These are phyloP conservation scores for Austropuccinia psidii DNA, from an alignment of 1,284 basidiomycete genomes.

Conservation along the genomic window DNA sequence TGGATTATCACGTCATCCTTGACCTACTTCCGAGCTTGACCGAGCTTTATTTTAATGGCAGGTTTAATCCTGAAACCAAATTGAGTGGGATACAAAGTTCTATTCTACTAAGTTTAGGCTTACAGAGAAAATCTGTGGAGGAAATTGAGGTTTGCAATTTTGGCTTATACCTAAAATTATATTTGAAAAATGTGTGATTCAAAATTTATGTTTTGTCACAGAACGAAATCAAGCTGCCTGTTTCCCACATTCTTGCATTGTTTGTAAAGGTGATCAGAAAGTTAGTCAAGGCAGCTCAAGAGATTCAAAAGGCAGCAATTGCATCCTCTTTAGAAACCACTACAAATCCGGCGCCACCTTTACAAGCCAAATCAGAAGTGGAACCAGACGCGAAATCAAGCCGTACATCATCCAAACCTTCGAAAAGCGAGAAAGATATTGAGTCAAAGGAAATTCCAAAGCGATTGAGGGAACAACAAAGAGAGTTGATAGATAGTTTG, in stretches of 20 bases:
- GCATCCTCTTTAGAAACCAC: conserved; percentile 48
- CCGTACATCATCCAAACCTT: background rate
- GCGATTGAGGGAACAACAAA: conserved; percentile 31
- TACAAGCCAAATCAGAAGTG: background rate
- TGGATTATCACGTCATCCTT: conserved; percentile 92
- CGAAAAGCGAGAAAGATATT: background rate
- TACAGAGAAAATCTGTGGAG: conserved; percentile 86
- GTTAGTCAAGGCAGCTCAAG: conserved; percentile 67
- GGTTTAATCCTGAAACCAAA: conserved; percentile 56
- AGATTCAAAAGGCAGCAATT: conserved; percentile 71
- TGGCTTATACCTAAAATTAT: background rate
- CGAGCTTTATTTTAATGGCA: conserved; percentile 72
- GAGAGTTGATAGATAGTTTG: conserved; percentile 33
- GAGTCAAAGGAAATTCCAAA: background rate
- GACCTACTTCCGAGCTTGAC: conserved; percentile 80
- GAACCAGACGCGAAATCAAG: background rate
- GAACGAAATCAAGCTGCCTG: conserved; percentile 71
- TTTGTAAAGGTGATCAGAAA: conserved; percentile 87
- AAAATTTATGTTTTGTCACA: background rate
- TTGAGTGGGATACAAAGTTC: conserved; percentile 72
- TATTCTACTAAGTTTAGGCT: conserved; percentile 77
- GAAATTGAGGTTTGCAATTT: conserved; percentile 57
- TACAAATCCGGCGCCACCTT: background rate
- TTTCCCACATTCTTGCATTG: conserved; percentile 78
- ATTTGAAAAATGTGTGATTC: background rate